These are phyloP conservation scores for Hyaloperonospora brassicae DNA, from an alignment of 352 stramenopile genomes.

Conservation along the genomic window DNA sequence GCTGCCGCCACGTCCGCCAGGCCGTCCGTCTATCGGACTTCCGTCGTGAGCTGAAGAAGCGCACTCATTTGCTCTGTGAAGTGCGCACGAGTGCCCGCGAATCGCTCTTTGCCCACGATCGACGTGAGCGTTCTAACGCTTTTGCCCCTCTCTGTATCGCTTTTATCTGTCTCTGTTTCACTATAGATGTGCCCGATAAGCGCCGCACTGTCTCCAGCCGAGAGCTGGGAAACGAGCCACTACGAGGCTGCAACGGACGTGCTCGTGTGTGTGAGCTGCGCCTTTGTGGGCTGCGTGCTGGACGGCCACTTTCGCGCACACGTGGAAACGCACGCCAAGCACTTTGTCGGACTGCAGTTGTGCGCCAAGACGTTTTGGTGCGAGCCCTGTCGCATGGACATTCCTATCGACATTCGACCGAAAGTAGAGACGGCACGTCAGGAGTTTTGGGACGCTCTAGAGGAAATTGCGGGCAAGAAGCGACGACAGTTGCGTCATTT, in stretches of 20 bases:
- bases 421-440: constrained; percentile 35
- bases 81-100: background rate
- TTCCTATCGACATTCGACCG: constrained; percentile 21
- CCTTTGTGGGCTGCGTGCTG: constrained; percentile 49
- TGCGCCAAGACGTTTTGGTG: constrained; percentile 51
- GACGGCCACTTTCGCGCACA: constrained; percentile 47
- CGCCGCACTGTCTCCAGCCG: background rate
- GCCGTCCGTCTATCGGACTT: constrained; percentile 42
- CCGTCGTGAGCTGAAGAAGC: constrained; percentile 45
- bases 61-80: constrained; percentile 35
- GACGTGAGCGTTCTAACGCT: background rate
- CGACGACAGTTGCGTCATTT: constrained; percentile 29
- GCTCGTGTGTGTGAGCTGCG: constrained; percentile 51
- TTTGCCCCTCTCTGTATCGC: background rate
- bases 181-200: background rate
- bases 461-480: constrained; percentile 47
- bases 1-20: constrained; percentile 50
- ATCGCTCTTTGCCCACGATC: background rate
- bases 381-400: constrained; percentile 40
- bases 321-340: constrained; percentile 43
- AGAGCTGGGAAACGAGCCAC: constrained; percentile 25
- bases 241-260: constrained; percentile 31
- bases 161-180: background rate
- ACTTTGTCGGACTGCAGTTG: constrained; percentile 49
- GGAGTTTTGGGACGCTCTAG: constrained; percentile 33